Evolutionary conservation across 176 grass and related monocot genomes (phyloP).

Genomic region (Carex myosuroides): DNA sequence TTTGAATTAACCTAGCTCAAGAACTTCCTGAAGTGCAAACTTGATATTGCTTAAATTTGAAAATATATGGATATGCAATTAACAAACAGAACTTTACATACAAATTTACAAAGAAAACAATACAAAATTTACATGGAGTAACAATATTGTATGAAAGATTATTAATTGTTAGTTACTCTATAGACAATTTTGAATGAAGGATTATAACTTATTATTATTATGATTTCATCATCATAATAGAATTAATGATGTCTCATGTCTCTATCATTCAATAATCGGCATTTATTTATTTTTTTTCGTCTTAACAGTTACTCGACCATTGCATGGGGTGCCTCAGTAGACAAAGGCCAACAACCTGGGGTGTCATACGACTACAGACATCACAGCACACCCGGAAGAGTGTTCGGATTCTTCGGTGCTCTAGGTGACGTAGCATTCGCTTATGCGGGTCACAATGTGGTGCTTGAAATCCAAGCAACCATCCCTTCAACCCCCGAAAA

Average conservation of each 20-base stretch:
- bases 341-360: constrained; percentile 46
- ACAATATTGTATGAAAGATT: neutral
- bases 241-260: no score
- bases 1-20: neutral
- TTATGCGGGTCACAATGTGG: constrained; percentile 86
- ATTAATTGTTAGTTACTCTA: no score
- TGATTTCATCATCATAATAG: neutral
- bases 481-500: constrained; percentile 72
- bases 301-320: constrained; percentile 70
- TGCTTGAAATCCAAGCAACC: constrained; percentile 91
- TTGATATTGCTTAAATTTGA: neutral
- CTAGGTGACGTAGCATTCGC: constrained; percentile 70
- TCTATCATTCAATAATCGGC: no score
- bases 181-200: neutral
- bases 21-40: neutral
- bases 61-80: neutral
- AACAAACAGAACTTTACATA: neutral
- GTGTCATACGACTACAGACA: constrained; percentile 54
- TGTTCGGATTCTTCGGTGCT: constrained; percentile 65
- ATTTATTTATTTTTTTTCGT: neutral
- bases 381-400: constrained; percentile 39
- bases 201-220: neutral
- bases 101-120: neutral
- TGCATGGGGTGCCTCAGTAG: constrained; percentile 66
- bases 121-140: neutral